phyloP scores from a whole-genome alignment of 2,329 filamentous ascomycete genomes.

The Aureobasidium sp. region DNA sequence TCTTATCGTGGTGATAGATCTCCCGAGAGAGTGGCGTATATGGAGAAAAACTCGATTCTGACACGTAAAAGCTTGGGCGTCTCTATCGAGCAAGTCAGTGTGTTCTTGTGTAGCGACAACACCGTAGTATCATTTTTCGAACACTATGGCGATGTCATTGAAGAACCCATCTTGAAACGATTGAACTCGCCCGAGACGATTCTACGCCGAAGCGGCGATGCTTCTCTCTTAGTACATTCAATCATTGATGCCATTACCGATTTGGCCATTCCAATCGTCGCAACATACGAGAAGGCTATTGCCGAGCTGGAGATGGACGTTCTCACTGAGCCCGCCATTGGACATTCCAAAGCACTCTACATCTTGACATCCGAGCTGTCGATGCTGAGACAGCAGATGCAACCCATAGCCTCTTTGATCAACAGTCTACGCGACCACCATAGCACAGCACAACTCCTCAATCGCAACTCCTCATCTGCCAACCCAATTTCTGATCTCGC shows the following conservation, averaged over 20 bases:
- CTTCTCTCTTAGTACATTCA: constrained; percentile 79
- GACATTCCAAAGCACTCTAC: constrained; percentile 66
- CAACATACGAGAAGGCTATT: constrained; percentile 80
- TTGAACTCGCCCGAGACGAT: constrained; percentile 71
- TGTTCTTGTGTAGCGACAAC: constrained; percentile 81
- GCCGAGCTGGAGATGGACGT: constrained; percentile 82
- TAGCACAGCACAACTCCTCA: neutral
- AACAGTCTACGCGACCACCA: constrained; percentile 74
- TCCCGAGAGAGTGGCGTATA: constrained; percentile 67
- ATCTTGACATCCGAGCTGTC: constrained; percentile 73
- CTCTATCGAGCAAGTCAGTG: constrained; percentile 80
- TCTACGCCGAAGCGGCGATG: constrained; percentile 75
- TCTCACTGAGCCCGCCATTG: constrained; percentile 68
- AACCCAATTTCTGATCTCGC: constrained; percentile 27
- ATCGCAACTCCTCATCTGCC: constrained; percentile 15
- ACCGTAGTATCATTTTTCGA: constrained; percentile 92
- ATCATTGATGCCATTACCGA: constrained; percentile 90
- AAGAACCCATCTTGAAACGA: constrained; percentile 71
- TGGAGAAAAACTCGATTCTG: constrained; percentile 72
- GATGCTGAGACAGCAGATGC: constrained; percentile 72
- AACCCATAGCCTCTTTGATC: constrained; percentile 73
- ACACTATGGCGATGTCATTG: constrained; percentile 74
- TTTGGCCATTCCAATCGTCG: constrained; percentile 74
- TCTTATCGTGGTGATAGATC: constrained; percentile 70
- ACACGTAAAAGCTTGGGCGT: constrained; percentile 61